Base-by-base conservation (phyloP, 108 stramenopile species). In the Cyclotella sp. region DNA sequence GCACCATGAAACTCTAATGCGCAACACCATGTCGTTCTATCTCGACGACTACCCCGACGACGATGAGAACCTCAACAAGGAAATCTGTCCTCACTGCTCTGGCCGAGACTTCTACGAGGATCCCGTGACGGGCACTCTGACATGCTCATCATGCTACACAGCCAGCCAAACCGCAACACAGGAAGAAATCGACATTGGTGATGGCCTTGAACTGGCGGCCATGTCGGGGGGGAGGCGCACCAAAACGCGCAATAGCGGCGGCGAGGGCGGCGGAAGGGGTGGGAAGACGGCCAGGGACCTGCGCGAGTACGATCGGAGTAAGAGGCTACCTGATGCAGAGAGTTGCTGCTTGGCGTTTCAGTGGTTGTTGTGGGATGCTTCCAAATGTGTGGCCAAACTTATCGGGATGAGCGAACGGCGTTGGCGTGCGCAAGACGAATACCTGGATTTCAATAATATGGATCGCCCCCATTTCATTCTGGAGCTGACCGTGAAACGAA, bases 31-130 rank as follows among this genome's bases (percentile, higher is more conserved):
- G 81, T 82, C 81, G 42, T 82, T 77, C 52, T 82, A 82, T 51
- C 69, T 76, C 18, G 76, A 82, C 63, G 75, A 77, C 62, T 61
- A 76, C 44, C 63, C 54, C 15, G 73, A 68, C 22, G 79, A 77
- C 57, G 69, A 72, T 24, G 26, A 55, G 16, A 19, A 15, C 41
- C 13, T 51, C 14, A 30, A 57, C 45, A 41, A 29, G n/a, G 85
- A 91, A 70, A 72, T 80, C 22, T 93, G 92, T 67, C 82, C 81
- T 44, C 86, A 86, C 78, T 93, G 92, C 70, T 87, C 86, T 0
- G 81, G 85, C n/a, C 82, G 82, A 9, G 67, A 78, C 13, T 89
- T 81, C 44, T 93, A 93, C 82, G 29, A 80, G 18, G 92, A 93
- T 60, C 81, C 82, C 39, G 65, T 84, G 0, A 77, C 84, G 5